Conservation (phyloP, 2,329 filamentous ascomycete genomes). For the Aureobasidium vineae region DNA sequence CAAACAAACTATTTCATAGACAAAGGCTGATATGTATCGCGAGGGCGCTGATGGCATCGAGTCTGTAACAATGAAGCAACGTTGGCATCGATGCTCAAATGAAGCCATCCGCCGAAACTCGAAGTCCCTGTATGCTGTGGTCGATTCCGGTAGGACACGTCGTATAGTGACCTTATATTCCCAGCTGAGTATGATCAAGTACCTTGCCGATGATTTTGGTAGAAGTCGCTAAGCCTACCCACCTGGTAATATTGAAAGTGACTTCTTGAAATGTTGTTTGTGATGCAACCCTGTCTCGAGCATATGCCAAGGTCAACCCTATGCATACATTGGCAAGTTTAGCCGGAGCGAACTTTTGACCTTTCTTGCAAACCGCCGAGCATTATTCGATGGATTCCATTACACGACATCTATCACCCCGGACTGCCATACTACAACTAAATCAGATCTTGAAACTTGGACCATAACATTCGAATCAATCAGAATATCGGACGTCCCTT, state of each 20-base stretch:
- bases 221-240: conserved; percentile 52
- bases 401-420: background rate
- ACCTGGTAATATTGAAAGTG: background rate
- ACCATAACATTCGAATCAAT: no score
- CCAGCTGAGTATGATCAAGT: background rate
- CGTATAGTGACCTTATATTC: background rate
- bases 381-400: background rate
- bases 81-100: background rate
- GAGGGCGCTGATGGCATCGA: conserved; percentile 65
- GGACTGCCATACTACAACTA: background rate
- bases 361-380: background rate
- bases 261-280: background rate
- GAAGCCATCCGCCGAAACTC: background rate
- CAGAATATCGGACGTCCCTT: no score
- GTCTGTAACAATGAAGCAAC: background rate
- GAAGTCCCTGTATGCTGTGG: background rate
- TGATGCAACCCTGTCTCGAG: background rate
- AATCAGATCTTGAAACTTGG: no score
- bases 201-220: conserved; percentile 40
- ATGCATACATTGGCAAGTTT: background rate
- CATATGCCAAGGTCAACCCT: background rate
- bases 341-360: background rate
- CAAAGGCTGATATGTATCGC: conserved; percentile 47
- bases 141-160: background rate
- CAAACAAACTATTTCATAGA: no score